These are phyloP conservation scores for Ganoderma sp. DNA, from an alignment of 1,284 basidiomycete species.

Conservation along the genomic window DNA sequence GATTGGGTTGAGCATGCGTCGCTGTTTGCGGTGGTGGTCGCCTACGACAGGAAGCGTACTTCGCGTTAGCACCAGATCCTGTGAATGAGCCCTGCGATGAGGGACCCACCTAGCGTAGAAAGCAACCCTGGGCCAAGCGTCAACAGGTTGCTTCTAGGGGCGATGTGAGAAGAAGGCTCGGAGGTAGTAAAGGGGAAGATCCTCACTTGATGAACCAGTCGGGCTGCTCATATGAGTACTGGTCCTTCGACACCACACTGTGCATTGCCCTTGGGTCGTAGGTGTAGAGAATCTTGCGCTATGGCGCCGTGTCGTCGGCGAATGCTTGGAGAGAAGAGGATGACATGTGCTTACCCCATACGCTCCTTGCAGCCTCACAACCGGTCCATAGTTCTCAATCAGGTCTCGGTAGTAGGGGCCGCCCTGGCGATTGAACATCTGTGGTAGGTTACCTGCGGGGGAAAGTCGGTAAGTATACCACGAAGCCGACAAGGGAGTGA, in stretches of 20 bases:
- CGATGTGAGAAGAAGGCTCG: conserved; percentile 1
- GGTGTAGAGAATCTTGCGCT: conserved; percentile 38
- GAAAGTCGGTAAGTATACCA: background rate
- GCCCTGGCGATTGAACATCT: conserved; percentile 30
- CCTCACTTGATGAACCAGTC: conserved; percentile 32
- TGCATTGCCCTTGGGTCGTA: conserved; percentile 40
- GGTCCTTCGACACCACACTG: conserved; percentile 43
- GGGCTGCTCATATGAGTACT: conserved; percentile 40
- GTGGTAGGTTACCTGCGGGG: conserved; percentile 28
- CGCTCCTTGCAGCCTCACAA: conserved; percentile 30
- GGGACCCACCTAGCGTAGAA: conserved; percentile 29
- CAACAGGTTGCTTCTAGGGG: conserved; percentile 29
- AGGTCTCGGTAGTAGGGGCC: conserved; percentile 29
- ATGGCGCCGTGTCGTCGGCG: background rate
- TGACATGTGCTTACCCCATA: conserved; percentile 26
- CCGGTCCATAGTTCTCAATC: conserved; percentile 31
- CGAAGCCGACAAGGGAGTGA: background rate
- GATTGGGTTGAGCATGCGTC: conserved; percentile 32
- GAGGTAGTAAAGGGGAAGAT: conserved; percentile 2
- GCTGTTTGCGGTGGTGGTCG: conserved; percentile 33
- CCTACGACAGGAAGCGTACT: conserved; percentile 26
- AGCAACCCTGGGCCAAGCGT: conserved; percentile 35
- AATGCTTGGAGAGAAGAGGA: background rate
- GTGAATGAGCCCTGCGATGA: background rate
- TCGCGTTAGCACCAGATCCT: background rate